Evolutionary conservation across 495 filamentous ascomycete genomes (phyloP).

Genomic region (Glonium stellatum): DNA sequence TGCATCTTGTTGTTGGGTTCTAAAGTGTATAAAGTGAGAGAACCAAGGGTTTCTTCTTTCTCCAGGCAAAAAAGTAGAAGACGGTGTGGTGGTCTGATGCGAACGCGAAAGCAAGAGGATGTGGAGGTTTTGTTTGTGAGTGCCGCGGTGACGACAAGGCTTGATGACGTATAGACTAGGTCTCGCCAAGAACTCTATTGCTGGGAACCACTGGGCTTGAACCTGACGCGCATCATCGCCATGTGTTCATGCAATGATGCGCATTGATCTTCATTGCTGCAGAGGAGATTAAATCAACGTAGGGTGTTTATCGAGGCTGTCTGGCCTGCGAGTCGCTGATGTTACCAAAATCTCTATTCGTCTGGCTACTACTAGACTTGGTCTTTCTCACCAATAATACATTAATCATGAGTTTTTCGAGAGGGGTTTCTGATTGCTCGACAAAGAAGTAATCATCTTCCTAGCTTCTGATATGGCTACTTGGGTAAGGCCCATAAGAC

Average conservation of each 20-base stretch:
- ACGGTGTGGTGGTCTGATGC: not conserved
- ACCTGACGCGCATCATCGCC: not conserved
- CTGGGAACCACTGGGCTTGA: not conserved
- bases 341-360: too few species aligned
- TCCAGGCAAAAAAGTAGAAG: not conserved
- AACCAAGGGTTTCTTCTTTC: not conserved
- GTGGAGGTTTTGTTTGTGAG: not conserved
- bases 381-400: too few species aligned
- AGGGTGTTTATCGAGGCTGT: too few species aligned
- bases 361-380: too few species aligned
- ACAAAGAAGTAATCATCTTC: too few species aligned
- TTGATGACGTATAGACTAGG: not conserved
- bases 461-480: too few species aligned
- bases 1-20: slow-evolving; percentile 56
- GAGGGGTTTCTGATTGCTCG: too few species aligned
- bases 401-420: too few species aligned
- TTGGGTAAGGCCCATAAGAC: too few species aligned
- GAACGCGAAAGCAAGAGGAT: not conserved
- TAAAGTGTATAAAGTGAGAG: not conserved
- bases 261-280: not conserved
- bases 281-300: not conserved
- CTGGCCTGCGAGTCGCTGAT: too few species aligned
- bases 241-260: not conserved
- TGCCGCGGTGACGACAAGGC: not conserved
- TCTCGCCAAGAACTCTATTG: not conserved